Conservation (phyloP, 1,284 basidiomycete species). For the Trichosporon sp. region DNA sequence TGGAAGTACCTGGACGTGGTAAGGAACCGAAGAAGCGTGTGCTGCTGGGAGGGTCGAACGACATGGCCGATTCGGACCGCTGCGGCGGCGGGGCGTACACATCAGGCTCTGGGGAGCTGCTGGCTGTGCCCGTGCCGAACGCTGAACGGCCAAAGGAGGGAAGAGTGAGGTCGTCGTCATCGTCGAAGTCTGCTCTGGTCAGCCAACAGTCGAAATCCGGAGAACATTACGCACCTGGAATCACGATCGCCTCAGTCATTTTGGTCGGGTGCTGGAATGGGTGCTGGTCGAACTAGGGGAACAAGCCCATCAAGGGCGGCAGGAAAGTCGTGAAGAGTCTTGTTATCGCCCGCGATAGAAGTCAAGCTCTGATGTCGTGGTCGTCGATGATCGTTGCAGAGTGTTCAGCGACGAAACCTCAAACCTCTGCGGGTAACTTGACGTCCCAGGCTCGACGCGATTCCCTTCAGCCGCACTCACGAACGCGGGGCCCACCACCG, state of each 20-base stretch:
- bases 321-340: not conserved
- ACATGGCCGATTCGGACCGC: slow-evolving; percentile 26
- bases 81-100: slow-evolving; percentile 21
- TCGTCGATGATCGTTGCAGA: not conserved
- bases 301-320: not conserved
- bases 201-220: not conserved
- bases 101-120: slow-evolving; percentile 16
- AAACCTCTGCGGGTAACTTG: too few relatives aligned
- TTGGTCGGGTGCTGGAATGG: not conserved
- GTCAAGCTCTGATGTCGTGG: not conserved
- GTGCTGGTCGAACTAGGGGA: not conserved
- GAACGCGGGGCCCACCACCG: not conserved
- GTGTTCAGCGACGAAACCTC: not conserved
- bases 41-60: slow-evolving; percentile 23
- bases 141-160: slow-evolving; percentile 32
- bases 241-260: slow-evolving; percentile 35
- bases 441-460: not conserved
- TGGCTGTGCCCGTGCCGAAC: slow-evolving; percentile 16
- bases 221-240: slow-evolving; percentile 35
- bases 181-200: slow-evolving; percentile 36
- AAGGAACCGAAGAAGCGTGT: not conserved
- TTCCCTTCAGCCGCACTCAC: not conserved
- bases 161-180: slow-evolving; percentile 40
- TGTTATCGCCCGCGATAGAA: slow-evolving; percentile 4
- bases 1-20: not conserved